Evolutionary conservation across 2,329 filamentous ascomycete genomes (phyloP).

Genomic region (Penicillium sp.): DNA sequence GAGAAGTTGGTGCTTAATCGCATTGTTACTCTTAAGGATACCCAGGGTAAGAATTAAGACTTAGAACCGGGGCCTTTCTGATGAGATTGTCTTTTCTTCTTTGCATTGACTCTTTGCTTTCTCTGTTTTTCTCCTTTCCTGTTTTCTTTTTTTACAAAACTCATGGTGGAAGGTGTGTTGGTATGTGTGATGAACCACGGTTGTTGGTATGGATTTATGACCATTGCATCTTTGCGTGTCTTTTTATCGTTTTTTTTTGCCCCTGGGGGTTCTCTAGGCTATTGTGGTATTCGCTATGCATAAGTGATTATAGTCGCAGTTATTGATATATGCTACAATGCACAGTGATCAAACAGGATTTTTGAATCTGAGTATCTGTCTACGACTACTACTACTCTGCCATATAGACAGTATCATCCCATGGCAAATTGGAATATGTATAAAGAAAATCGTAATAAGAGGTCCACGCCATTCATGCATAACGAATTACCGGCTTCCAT

Average conservation of each 20-base stretch:
- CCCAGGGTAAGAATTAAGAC: slow-evolving; percentile 29
- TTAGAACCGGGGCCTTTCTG: not conserved
- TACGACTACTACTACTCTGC: not conserved
- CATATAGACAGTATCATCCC: not conserved
- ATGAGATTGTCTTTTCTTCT: not conserved
- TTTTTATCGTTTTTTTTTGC: not conserved
- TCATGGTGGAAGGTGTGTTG: not conserved
- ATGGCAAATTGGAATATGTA: not conserved
- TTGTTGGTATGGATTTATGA: slow-evolving; percentile 19
- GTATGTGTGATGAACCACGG: slow-evolving; percentile 6
- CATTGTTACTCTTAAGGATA: slow-evolving; percentile 85
- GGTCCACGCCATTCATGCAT: slow-evolving; percentile 12
- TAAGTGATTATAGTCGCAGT: not conserved
- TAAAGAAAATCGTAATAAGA: not conserved
- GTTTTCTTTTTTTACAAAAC: not conserved
- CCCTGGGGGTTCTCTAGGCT: not conserved
- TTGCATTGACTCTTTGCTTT: not conserved
- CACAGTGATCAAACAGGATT: not conserved
- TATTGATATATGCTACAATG: not conserved
- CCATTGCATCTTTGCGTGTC: slow-evolving; percentile 16
- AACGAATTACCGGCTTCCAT: slow-evolving; percentile 21
- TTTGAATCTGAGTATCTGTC: not conserved
- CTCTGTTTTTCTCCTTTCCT: not conserved
- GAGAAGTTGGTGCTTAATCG: slow-evolving; percentile 85
- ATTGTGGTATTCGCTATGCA: not conserved